Conservation (phyloP, 192 early-diverging fungal species). For the Helicostylum pulchrum region DNA sequence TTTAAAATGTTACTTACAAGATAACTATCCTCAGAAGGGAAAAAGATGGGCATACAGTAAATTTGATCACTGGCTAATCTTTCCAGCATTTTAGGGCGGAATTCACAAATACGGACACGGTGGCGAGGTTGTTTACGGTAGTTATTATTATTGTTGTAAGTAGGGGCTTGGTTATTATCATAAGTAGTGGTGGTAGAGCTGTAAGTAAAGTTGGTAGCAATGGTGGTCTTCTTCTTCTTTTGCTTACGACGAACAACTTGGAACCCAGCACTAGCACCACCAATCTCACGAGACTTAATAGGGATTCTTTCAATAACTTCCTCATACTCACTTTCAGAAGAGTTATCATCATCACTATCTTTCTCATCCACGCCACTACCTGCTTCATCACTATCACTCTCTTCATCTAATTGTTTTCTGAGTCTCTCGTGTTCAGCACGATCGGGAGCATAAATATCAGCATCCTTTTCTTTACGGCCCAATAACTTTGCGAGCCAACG, state of each 20-base stretch:
- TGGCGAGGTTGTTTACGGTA: constrained; percentile 1
- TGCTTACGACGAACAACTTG: constrained; percentile 4
- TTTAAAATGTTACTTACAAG: constrained; percentile 12
- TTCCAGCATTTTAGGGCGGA: constrained; percentile 16
- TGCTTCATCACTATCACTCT: background rate
- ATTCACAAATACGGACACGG: constrained; percentile 4
- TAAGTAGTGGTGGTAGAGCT: background rate
- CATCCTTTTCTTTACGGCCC: background rate
- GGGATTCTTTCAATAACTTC: constrained; percentile 1
- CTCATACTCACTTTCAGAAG: background rate
- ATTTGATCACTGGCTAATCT: constrained; percentile 11
- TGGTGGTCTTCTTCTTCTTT: constrained; percentile 9
- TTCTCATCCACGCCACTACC: background rate
- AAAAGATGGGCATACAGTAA: constrained; percentile 35
- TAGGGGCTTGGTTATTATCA: background rate
- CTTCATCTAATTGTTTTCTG: background rate
- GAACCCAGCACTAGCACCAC: background rate
- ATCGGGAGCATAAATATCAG: constrained; percentile 1
- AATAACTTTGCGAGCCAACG: constrained; percentile 3
- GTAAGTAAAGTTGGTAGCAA: background rate
- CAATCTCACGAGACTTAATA: constrained; percentile 15
- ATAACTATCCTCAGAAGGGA: constrained; percentile 37
- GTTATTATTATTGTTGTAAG: background rate
- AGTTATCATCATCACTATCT: background rate
- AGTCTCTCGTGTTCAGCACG: constrained; percentile 19